Percentiles rank a stretch among this genome's conserved stretches.
phyloP scores from a whole-genome alignment of 2,329 filamentous ascomycete genomes.

The Metarhizium sp. region DNA sequence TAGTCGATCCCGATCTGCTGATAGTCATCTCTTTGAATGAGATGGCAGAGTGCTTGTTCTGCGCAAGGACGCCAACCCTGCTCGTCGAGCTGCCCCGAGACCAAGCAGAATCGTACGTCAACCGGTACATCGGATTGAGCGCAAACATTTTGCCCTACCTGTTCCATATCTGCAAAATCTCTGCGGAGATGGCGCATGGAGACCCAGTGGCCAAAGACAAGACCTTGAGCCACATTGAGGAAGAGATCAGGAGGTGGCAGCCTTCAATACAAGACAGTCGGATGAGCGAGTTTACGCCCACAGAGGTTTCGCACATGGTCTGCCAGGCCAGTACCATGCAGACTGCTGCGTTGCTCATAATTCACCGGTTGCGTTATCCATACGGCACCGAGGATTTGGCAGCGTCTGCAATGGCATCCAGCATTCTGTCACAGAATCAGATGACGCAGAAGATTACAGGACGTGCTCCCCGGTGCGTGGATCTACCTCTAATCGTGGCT shows the following conservation, averaged over 20 bases:
- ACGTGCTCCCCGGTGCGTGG: slow-evolving; percentile 11
- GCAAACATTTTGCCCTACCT: slow-evolving; percentile 14
- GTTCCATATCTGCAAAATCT: slow-evolving; percentile 16
- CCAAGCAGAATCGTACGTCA: slow-evolving; percentile 8
- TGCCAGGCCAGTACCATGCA: slow-evolving; percentile 17
- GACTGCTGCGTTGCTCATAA: slow-evolving; percentile 10
- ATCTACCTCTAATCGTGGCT: slow-evolving; percentile 14
- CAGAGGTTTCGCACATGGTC: slow-evolving; percentile 18
- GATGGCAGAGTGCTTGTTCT: slow-evolving; percentile 15
- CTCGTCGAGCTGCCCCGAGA: slow-evolving; percentile 8
- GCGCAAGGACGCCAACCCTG: slow-evolving; percentile 12
- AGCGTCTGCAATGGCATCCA: slow-evolving; percentile 4
- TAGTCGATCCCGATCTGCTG: slow-evolving; percentile 4
- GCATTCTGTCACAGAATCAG: slow-evolving; percentile 15
- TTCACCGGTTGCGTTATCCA: slow-evolving; percentile 7
- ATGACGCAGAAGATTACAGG: slow-evolving; percentile 11
- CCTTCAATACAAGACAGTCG: slow-evolving; percentile 11
- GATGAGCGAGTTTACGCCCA: slow-evolving; percentile 11
- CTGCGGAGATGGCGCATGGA: slow-evolving; percentile 8
- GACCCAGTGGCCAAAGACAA: not conserved
- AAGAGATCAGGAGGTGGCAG: slow-evolving; percentile 9
- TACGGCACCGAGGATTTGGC: slow-evolving; percentile 6
- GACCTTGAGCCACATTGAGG: not conserved
- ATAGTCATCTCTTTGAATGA: slow-evolving; percentile 12
- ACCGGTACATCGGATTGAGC: slow-evolving; percentile 17